phyloP scores from a whole-genome alignment of 352 stramenopile species.

The Elongisporangium anandrum region DNA sequence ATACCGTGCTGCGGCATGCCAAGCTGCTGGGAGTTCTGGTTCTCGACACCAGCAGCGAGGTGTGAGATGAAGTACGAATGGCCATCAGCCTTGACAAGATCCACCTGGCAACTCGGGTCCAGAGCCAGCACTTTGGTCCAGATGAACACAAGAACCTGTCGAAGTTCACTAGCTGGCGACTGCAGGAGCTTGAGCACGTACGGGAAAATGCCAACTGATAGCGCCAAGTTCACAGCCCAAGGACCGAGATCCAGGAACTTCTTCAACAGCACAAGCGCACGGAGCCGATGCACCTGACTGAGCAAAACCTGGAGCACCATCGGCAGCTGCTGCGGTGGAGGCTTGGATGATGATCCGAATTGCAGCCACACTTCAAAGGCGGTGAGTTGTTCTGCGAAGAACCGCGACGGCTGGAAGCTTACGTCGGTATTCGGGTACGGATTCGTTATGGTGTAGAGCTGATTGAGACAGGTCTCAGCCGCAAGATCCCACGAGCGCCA shows the following conservation, averaged over 20 bases:
- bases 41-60: slow-evolving; percentile 68
- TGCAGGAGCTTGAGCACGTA: slow-evolving; percentile 99
- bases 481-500: slow-evolving; percentile 99
- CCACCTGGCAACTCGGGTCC: slow-evolving; percentile 93
- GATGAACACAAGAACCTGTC: slow-evolving; percentile 92
- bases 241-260: slow-evolving; percentile 95
- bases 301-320: slow-evolving; percentile 98
- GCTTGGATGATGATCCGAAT: slow-evolving; percentile 87
- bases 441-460: slow-evolving; percentile 87
- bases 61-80: slow-evolving; percentile 96
- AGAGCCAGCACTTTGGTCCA: slow-evolving; percentile 95
- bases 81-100: slow-evolving; percentile 96
- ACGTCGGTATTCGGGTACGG: slow-evolving; percentile 62
- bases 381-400: slow-evolving; percentile 98
- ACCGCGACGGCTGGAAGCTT: slow-evolving; percentile 88
- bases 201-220: slow-evolving; percentile 98
- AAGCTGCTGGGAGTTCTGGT: slow-evolving; percentile 5
- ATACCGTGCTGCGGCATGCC: slow-evolving; percentile 6
- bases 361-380: slow-evolving; percentile 99
- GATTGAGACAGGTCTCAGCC: slow-evolving; percentile 96
- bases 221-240: slow-evolving; percentile 86
- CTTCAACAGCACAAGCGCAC: slow-evolving; percentile 93
- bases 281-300: slow-evolving; percentile 95
- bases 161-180: slow-evolving; percentile 93
- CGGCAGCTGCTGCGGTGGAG: slow-evolving; percentile 95